Conservation (phyloP, 2,329 filamentous ascomycete species). For the Fusarium clavum region DNA sequence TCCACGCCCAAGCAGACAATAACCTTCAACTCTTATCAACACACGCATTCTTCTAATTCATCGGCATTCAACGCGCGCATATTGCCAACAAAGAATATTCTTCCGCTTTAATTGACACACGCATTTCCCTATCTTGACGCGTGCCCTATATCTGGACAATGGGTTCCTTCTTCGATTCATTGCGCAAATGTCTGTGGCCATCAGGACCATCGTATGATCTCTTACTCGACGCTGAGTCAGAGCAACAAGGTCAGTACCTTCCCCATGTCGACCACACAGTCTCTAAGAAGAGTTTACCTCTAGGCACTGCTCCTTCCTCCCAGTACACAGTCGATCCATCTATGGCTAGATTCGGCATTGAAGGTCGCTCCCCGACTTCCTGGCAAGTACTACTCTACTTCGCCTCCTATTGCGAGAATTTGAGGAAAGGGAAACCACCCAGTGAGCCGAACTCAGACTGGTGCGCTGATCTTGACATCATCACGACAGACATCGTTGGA, state of each 20-base stretch:
- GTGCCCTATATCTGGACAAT: neutral
- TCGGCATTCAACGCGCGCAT: too few species aligned
- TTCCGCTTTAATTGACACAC: too few species aligned
- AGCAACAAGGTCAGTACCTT: neutral
- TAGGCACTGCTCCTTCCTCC: neutral
- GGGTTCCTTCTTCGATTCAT: neutral
- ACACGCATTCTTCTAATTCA: too few species aligned
- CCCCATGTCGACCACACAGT: neutral
- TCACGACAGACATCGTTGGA: neutral
- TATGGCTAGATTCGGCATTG: neutral
- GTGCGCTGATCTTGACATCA: neutral
- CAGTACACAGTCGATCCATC: neutral
- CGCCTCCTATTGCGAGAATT: neutral
- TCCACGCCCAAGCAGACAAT: too few species aligned
- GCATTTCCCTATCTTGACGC: too few species aligned
- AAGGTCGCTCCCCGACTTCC: neutral
- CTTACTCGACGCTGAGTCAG: neutral
- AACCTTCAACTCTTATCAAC: too few species aligned
- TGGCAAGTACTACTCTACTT: rapidly evolving
- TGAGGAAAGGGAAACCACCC: rapidly evolving
- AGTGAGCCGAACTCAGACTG: rapidly evolving
- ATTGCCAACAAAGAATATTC: too few species aligned
- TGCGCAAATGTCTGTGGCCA: neutral
- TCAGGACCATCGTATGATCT: neutral
- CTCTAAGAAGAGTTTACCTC: neutral